Conservation (phyloP, 805 yeast genomes). For the Metschnikowia rubicola region DNA sequence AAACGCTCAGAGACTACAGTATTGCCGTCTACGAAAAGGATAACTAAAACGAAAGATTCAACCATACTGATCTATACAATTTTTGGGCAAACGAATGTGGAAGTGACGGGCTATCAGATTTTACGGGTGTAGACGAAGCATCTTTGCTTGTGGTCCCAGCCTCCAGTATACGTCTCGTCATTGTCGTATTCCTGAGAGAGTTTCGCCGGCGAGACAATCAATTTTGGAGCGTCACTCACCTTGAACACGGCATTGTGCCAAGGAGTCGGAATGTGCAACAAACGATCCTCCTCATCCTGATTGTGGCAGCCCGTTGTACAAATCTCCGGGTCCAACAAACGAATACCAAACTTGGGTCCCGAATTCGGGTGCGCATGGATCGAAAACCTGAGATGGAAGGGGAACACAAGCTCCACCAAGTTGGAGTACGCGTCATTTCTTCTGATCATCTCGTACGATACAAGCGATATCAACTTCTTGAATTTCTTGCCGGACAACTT, state of each 20-base stretch:
- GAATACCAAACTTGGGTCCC: slow-evolving; percentile 61
- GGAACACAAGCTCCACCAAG: slow-evolving; percentile 55
- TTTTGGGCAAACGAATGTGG: neutral
- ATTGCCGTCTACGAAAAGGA: slow-evolving; percentile 26
- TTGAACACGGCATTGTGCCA: slow-evolving; percentile 59
- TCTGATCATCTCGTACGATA: slow-evolving; percentile 60
- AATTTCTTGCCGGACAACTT: slow-evolving; percentile 43
- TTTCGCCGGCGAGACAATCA: slow-evolving; percentile 15
- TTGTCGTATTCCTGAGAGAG: slow-evolving; percentile 12
- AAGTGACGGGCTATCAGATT: neutral
- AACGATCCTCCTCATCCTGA: slow-evolving; percentile 38
- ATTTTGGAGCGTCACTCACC: slow-evolving; percentile 32
- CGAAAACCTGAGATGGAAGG: slow-evolving; percentile 56
- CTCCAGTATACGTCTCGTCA: slow-evolving; percentile 15
- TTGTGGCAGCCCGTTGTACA: slow-evolving; percentile 48
- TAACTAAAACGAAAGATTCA: neutral
- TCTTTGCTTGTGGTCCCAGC: slow-evolving; percentile 15
- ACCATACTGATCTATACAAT: neutral
- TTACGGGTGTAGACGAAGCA: slow-evolving; percentile 12
- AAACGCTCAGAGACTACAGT: slow-evolving; percentile 34
- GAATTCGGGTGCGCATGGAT: slow-evolving; percentile 58
- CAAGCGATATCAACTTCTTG: slow-evolving; percentile 48
- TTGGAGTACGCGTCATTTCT: slow-evolving; percentile 65
- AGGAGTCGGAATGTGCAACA: slow-evolving; percentile 62
- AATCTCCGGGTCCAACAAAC: slow-evolving; percentile 38